Evolutionary conservation across 148 eudicot genomes (phyloP).

Genomic region (Pharnaceum exiguum): DNA sequence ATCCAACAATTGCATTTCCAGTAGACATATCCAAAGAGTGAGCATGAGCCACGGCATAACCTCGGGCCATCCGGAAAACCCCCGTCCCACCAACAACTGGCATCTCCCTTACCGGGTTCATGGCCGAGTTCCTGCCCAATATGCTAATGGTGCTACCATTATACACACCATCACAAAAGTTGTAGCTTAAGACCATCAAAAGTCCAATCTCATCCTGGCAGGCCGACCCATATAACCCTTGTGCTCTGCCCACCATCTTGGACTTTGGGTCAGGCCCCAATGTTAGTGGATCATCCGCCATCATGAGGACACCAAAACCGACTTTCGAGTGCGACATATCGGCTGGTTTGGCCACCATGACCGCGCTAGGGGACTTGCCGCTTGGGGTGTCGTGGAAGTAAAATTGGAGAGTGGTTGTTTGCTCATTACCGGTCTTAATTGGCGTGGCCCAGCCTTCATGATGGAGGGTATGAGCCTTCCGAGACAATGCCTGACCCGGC

Average conservation of each 20-base stretch:
- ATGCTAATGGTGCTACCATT: conserved; percentile 57
- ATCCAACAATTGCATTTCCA: conserved; percentile 53
- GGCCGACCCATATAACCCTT: conserved; percentile 48
- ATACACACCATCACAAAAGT: conserved; percentile 41
- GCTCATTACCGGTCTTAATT: conserved; percentile 3
- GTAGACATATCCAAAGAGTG: conserved; percentile 17
- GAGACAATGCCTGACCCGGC: neutral
- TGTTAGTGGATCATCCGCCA: conserved; percentile 54
- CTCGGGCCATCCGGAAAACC: conserved; percentile 49
- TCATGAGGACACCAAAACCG: conserved; percentile 32
- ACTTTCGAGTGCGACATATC: conserved; percentile 13
- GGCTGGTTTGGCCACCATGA: conserved; percentile 33
- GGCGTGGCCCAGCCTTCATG: conserved; percentile 34
- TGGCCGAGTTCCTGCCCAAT: conserved; percentile 38
- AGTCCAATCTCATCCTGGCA: conserved; percentile 27
- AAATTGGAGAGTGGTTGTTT: conserved; percentile 43
- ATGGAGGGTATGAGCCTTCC: neutral
- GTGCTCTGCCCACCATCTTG: conserved; percentile 47
- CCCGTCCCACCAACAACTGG: conserved; percentile 67
- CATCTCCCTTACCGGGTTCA: conserved; percentile 44
- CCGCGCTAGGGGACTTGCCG: conserved; percentile 28
- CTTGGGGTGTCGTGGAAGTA: conserved; percentile 51
- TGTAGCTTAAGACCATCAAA: conserved; percentile 44
- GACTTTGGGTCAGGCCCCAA: conserved; percentile 45
- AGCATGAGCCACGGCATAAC: conserved; percentile 32